phyloP scores from a whole-genome alignment of 2,329 filamentous ascomycete genomes.

The Cladophialophora bantiana region DNA sequence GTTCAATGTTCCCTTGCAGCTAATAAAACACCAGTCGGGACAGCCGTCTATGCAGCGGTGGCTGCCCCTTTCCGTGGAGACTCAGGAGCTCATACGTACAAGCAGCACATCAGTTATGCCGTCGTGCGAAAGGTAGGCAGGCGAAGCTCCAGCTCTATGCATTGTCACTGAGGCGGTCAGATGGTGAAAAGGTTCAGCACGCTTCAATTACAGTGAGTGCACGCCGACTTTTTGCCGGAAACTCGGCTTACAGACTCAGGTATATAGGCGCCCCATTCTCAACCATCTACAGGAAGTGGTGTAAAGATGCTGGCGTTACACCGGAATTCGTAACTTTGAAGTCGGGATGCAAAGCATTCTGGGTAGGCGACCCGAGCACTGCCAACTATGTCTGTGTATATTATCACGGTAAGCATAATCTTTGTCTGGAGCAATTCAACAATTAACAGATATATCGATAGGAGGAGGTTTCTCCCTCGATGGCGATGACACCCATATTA shows the following conservation, averaged over 20 bases:
- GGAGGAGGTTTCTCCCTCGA: conserved; percentile 39
- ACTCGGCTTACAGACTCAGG: conserved; percentile 24
- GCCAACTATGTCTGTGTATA: conserved; percentile 40
- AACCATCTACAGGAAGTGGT: conserved; percentile 36
- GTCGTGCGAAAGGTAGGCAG: conserved; percentile 42
- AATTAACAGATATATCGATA: conserved; percentile 15
- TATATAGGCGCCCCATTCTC: conserved; percentile 36
- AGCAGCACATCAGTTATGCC: conserved; percentile 46
- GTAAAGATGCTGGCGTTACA: conserved; percentile 19
- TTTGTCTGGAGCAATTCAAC: neutral
- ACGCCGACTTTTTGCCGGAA: neutral
- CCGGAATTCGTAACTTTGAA: conserved; percentile 36
- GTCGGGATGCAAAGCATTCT: conserved; percentile 38
- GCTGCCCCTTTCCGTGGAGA: conserved; percentile 50
- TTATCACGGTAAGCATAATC: conserved; percentile 33
- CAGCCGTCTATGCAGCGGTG: conserved; percentile 40
- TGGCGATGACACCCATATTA: conserved; percentile 37
- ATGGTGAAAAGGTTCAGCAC: conserved; percentile 29
- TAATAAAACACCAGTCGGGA: conserved; percentile 17
- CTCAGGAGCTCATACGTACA: conserved; percentile 46
- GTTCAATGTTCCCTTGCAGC: neutral
- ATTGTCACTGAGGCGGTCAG: conserved; percentile 23
- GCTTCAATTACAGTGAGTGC: conserved; percentile 32
- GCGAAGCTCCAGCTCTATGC: neutral
- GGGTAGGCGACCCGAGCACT: conserved; percentile 37